Evolutionary conservation across 169 alveolate genomes (phyloP).

Genomic region (Plasmodium fragile): DNA sequence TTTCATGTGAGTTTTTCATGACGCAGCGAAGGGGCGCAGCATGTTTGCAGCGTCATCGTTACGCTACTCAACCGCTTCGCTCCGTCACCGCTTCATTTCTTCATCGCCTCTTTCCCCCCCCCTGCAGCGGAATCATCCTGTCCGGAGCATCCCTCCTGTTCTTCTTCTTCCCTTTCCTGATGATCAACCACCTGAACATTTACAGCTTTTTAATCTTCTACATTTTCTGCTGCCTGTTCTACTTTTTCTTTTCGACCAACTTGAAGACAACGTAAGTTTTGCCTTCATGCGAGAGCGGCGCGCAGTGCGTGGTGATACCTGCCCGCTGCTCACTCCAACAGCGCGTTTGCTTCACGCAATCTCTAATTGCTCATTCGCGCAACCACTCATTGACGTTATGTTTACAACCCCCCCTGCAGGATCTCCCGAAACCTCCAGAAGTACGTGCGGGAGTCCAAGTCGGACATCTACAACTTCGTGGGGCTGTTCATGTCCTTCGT

Average conservation of each 20-base stretch:
- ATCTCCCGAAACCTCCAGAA: conserved; percentile 29
- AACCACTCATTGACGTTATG: background rate
- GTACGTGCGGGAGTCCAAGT: conserved; percentile 8
- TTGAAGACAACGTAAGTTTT: conserved; percentile 56
- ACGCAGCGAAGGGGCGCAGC: background rate
- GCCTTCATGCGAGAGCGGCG: background rate
- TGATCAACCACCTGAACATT: conserved; percentile 42
- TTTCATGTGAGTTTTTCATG: conserved; percentile 7
- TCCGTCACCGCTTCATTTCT: background rate
- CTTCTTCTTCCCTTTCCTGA: conserved; percentile 42
- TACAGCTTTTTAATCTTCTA: conserved; percentile 50
- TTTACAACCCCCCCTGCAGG: background rate
- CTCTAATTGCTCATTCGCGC: too few species aligned
- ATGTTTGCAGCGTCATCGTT: background rate
- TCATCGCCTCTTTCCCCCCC: background rate
- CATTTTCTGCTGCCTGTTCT: conserved; percentile 44
- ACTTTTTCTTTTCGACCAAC: conserved; percentile 45
- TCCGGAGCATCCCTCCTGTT: conserved; percentile 31
- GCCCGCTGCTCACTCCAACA: background rate
- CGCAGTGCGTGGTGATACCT: background rate
- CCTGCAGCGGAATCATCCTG: conserved; percentile 54
- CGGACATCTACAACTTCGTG: conserved; percentile 38
- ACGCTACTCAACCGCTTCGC: background rate
- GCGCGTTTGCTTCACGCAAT: background rate
- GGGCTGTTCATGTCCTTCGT: conserved; percentile 65